Conservation (phyloP, 331 rosid species). For the Stylosanthes scabra region DNA sequence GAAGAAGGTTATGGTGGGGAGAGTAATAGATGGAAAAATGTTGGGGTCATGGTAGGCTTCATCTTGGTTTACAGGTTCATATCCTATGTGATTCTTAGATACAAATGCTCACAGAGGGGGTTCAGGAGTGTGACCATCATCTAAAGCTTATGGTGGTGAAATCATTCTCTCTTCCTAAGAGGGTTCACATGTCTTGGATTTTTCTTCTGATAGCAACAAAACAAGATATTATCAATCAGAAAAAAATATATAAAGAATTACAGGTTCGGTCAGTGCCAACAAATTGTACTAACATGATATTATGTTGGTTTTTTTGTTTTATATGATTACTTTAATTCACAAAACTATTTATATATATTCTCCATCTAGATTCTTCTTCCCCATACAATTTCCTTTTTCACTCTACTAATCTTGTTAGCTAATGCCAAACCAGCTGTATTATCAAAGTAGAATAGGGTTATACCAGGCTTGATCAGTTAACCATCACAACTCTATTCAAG, state of each 20-base stretch:
- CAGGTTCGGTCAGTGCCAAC: constrained; percentile 51
- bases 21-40: constrained; percentile 79
- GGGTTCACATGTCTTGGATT: constrained; percentile 85
- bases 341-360: constrained; percentile 30
- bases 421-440: constrained; percentile 17
- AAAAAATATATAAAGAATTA: constrained; percentile 43
- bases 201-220: constrained; percentile 50
- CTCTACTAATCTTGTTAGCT: constrained; percentile 27
- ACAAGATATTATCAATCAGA: constrained; percentile 50
- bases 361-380: constrained; percentile 43
- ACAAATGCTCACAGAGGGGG: constrained; percentile 71
- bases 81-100: constrained; percentile 86
- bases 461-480: background rate
- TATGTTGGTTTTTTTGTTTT: constrained; percentile 47
- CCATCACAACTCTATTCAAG: background rate
- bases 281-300: constrained; percentile 52
- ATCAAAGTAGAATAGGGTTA: constrained; percentile 15
- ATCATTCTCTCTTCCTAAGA: constrained; percentile 15
- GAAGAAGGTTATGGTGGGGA: constrained; percentile 94
- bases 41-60: constrained; percentile 79
- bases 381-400: constrained; percentile 16
- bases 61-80: constrained; percentile 89
- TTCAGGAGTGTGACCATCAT: constrained; percentile 44
- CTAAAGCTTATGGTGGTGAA: constrained; percentile 38
- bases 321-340: constrained; percentile 41